Evolutionary conservation across 768 basidiomycete species (phyloP), one percentile per base, ranked within the genome.

Genomic region (Mycena kentingensis): DNA sequence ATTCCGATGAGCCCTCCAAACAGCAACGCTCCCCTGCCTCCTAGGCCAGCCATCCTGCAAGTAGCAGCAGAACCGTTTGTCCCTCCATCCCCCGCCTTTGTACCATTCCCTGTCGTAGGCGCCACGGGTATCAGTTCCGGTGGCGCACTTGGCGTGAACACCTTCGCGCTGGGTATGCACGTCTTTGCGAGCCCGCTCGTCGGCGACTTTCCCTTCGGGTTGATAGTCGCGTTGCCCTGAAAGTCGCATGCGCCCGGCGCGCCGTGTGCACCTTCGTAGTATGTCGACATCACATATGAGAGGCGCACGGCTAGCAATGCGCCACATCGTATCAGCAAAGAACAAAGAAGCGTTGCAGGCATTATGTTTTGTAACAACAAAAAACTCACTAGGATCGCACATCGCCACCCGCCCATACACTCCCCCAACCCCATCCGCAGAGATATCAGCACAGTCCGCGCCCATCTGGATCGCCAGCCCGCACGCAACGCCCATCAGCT

Each of bases 351-450:
- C 21, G 13, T 24, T 22, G 19, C 26, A 26, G 21, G 38, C n/a
- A 29, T 24, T 18, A 35, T 28, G 11, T 5, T 22, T 4, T 44
- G n/a, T 0, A 39, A 19, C 2, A 16, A 19, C 21, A 11, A 21
- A 46, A 25, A 28, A 71, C 84, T 57, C 67, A 90, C 89, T 77
- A 31, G 93, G 90, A 62, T 90, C 88, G 63, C 94, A 97, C 44
- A 73, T 80, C 38, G 89, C 84, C 13, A 93, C 72, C 24, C 73
- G 68, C 27, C 93, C 94, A 60, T 96, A 97, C 4, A 75, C 72
- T 36, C 94, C 94, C 18, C 79, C 77, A 12, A 76, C 65, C 27
- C 94, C 94, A 65, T 90, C 77, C 4, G 80, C 85, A 42, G 83
- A 76, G 59, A 97, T 90, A 37, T 83, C 78, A 48, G 69, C 65